phyloP scores from a whole-genome alignment of 108 stramenopile species.

The Stephanodiscus triporus region DNA sequence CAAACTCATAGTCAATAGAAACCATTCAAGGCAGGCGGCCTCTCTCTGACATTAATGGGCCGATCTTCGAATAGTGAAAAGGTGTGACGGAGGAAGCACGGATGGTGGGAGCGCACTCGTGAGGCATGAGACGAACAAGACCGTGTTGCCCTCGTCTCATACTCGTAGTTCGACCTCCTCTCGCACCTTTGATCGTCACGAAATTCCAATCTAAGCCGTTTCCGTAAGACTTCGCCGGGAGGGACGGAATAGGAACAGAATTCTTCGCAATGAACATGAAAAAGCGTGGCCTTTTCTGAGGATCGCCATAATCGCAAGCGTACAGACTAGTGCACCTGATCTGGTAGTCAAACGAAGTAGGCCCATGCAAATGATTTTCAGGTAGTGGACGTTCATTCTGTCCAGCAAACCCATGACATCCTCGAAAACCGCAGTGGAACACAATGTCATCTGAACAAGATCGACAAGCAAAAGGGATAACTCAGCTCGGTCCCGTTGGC shows the following conservation, averaged over 20 bases:
- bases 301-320: slow-evolving; percentile 56
- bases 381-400: slow-evolving; percentile 23
- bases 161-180: slow-evolving; percentile 20
- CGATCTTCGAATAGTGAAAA: slow-evolving; percentile 47
- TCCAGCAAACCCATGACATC: slow-evolving; percentile 51
- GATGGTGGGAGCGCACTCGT: slow-evolving; percentile 41
- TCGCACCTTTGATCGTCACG: slow-evolving; percentile 40
- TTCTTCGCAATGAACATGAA: slow-evolving; percentile 42
- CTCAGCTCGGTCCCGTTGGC: slow-evolving; percentile 33
- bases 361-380: slow-evolving; percentile 34
- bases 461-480: slow-evolving; percentile 48
- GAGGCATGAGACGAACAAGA: slow-evolving; percentile 17
- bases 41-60: slow-evolving; percentile 45
- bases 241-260: slow-evolving; percentile 19
- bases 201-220: slow-evolving; percentile 15
- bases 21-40: slow-evolving; percentile 43
- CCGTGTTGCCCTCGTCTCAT: slow-evolving; percentile 31
- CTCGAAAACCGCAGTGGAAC: slow-evolving; percentile 47
- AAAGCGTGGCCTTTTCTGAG: slow-evolving; percentile 49
- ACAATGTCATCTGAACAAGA: slow-evolving; percentile 21
- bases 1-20: slow-evolving; percentile 39
- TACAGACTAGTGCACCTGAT: slow-evolving; percentile 24
- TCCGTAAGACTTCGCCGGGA: slow-evolving; percentile 44
- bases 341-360: slow-evolving; percentile 41
- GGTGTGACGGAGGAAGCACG: slow-evolving; percentile 8